These are phyloP conservation scores for Stephania japonica DNA, from an alignment of 164 flowering plant species.

Conservation along the genomic window DNA sequence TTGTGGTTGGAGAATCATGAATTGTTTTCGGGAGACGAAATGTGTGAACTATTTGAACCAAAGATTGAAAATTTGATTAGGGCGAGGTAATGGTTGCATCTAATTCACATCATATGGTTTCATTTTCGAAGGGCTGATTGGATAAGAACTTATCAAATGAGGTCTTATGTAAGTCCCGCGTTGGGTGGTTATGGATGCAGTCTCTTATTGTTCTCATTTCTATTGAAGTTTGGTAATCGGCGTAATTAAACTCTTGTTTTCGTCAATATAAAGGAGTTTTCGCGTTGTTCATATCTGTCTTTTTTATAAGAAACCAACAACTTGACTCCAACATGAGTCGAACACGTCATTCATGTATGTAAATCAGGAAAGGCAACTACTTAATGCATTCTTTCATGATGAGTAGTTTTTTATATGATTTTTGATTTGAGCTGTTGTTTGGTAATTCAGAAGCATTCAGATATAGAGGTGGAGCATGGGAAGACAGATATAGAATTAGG, in stretches of 20 bases:
- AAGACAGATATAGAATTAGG: conserved; percentile 23
- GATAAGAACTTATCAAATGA: too few relatives aligned
- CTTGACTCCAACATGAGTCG: not conserved
- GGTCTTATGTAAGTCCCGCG: too few relatives aligned
- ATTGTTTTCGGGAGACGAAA: not conserved
- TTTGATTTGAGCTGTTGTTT: not conserved
- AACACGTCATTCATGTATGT: too few relatives aligned
- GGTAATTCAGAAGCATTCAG: conserved; percentile 42
- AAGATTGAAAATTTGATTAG: not conserved
- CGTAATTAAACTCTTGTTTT: too few relatives aligned
- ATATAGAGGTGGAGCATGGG: conserved; percentile 51
- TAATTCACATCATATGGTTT: not conserved
- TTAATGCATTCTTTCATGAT: too few relatives aligned
- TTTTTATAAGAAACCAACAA: not conserved
- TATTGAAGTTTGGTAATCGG: too few relatives aligned
- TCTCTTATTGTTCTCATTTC: too few relatives aligned
- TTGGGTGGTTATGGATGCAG: too few relatives aligned
- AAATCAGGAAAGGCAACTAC: too few relatives aligned
- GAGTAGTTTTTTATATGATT: not conserved
- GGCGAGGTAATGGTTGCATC: not conserved
- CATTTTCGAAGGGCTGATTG: too few relatives aligned
- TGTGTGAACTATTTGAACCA: not conserved
- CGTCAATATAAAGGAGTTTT: too few relatives aligned
- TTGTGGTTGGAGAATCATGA: not conserved
- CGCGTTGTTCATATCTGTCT: not conserved